Conservation (phyloP, 192 early-diverging fungal species). For the Coemansia sp. region DNA sequence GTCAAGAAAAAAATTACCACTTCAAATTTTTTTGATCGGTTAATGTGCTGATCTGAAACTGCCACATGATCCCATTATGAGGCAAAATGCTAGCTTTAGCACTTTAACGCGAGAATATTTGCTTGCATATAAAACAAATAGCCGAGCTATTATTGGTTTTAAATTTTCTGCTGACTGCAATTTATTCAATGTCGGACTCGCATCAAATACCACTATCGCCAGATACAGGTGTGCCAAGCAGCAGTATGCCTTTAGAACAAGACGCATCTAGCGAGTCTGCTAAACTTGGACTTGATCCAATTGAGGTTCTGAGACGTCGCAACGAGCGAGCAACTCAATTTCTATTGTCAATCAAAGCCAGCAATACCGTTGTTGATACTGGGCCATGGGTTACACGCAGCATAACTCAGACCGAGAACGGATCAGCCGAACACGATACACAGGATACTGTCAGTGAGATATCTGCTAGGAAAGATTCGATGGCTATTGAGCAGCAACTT, state of each 20-base stretch:
- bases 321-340: constrained; percentile 40
- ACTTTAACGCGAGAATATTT: background rate
- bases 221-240: background rate
- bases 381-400: background rate
- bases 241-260: background rate
- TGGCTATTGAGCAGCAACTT: background rate
- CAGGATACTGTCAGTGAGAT: background rate
- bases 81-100: background rate
- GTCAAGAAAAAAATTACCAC: background rate
- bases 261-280: background rate
- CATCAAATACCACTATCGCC: background rate
- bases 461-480: background rate
- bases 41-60: background rate
- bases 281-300: background rate
- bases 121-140: background rate
- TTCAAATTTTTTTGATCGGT: background rate
- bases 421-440: background rate
- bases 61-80: background rate
- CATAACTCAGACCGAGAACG: background rate
- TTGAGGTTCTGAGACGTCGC: constrained; percentile 12
- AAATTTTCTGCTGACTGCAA: background rate
- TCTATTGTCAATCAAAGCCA: constrained; percentile 35
- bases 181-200: background rate
- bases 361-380: constrained; percentile 21
- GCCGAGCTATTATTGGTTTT: background rate